Evolutionary conservation across 1,139 yeast species (phyloP).

Genomic region (Lodderomyces theae): DNA sequence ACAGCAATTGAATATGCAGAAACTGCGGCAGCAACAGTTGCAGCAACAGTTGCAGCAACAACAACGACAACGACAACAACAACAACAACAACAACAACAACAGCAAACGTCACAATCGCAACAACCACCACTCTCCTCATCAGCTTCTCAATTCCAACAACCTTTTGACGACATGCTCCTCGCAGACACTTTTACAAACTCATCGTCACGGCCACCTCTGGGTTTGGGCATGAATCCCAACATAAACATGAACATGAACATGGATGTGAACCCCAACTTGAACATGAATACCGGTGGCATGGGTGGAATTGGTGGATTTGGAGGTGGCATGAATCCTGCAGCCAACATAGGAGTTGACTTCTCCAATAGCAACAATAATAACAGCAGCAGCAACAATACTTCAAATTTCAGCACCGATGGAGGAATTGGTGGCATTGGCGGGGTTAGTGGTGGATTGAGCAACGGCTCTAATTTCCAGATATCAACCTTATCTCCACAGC

Average conservation of each 20-base stretch:
- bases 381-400: not conserved
- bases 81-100: conserved; percentile 9
- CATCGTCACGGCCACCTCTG: conserved; percentile 1
- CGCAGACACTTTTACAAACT: conserved; percentile 3
- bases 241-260: not conserved
- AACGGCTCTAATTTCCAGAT: conserved; percentile 7
- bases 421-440: not conserved
- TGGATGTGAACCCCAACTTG: not conserved
- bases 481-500: conserved; percentile 39
- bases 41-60: conserved; percentile 1
- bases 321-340: not conserved
- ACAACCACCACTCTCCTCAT: conserved; percentile 1
- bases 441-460: conserved; percentile 5
- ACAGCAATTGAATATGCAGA: conserved; percentile 3
- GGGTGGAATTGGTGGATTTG: no score
- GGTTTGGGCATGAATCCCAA: not conserved
- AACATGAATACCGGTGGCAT: not conserved
- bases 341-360: not conserved
- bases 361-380: not conserved
- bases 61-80: conserved; percentile 6
- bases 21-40: conserved; percentile 1
- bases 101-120: conserved; percentile 3
- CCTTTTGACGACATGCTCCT: conserved; percentile 5
- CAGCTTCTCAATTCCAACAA: not conserved
- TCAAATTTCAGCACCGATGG: not conserved